These are phyloP conservation scores for Aspergillus chevalieri DNA, from an alignment of 2,329 filamentous ascomycete species.

Conservation along the genomic window DNA sequence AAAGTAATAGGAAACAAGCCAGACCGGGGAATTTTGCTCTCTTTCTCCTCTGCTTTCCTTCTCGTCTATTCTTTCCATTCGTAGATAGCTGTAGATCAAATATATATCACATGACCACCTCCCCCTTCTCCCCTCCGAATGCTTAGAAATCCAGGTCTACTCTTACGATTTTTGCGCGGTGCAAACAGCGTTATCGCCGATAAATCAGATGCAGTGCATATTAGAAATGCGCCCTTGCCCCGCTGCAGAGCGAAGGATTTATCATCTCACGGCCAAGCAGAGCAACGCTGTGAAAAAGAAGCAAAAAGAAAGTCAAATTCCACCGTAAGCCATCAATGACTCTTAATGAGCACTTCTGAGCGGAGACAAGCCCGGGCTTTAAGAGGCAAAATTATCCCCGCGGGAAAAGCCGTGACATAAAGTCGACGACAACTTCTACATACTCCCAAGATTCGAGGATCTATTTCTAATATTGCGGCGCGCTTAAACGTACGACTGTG, in stretches of 20 bases:
- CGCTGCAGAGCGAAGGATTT: constrained; percentile 7
- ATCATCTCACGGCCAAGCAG: neutral
- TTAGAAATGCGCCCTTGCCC: constrained; percentile 7
- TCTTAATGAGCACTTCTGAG: neutral
- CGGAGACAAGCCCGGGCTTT: neutral
- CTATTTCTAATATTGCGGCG: too few relatives aligned
- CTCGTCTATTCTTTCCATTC: too few relatives aligned
- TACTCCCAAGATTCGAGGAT: neutral
- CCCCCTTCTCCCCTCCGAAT: neutral
- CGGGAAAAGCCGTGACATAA: neutral
- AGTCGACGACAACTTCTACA: constrained; percentile 4
- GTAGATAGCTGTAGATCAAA: neutral
- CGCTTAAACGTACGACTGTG: too few relatives aligned
- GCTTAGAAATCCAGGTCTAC: constrained; percentile 16
- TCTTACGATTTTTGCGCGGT: neutral
- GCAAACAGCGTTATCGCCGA: constrained; percentile 6
- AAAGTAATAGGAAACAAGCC: too few relatives aligned
- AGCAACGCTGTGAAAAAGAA: neutral
- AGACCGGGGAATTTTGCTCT: too few relatives aligned
- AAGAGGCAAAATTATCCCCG: neutral
- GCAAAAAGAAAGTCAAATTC: neutral
- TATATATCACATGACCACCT: constrained; percentile 2
- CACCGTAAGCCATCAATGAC: neutral
- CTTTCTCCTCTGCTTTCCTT: too few relatives aligned
- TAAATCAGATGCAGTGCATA: constrained; percentile 2